These are phyloP conservation scores for Starmerella riodocensis DNA, from an alignment of 805 yeast species.

Conservation along the genomic window DNA sequence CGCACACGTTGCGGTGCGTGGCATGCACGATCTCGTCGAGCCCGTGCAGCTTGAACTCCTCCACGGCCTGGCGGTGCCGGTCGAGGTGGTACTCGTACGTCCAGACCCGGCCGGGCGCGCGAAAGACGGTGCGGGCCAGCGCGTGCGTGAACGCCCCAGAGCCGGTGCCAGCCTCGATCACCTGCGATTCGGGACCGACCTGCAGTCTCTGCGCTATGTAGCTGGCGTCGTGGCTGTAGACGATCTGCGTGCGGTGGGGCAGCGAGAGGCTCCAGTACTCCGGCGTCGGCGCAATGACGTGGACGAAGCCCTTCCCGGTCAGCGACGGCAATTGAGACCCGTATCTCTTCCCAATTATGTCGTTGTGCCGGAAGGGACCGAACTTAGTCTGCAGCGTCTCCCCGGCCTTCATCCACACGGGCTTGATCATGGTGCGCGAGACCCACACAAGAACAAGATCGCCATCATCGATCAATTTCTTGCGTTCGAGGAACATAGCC, in stretches of 20 bases:
- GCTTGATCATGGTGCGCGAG: slow-evolving; percentile 66
- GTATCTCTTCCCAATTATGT: slow-evolving; percentile 66
- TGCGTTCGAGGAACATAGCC: slow-evolving; percentile 25
- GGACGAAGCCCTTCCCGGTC: slow-evolving; percentile 65
- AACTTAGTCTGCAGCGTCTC: slow-evolving; percentile 67
- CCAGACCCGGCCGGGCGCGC: slow-evolving; percentile 44
- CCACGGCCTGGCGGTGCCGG: slow-evolving; percentile 62
- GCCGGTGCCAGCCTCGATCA: slow-evolving; percentile 97
- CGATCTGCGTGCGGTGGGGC: slow-evolving; percentile 96
- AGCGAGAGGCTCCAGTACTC: slow-evolving; percentile 93
- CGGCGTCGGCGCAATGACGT: slow-evolving; percentile 80
- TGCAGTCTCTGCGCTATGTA: slow-evolving; percentile 74
- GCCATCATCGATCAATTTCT: slow-evolving; percentile 63
- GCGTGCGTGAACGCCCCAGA: slow-evolving; percentile 93
- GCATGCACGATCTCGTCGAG: slow-evolving; percentile 44
- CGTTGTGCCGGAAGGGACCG: slow-evolving; percentile 75
- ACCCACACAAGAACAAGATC: slow-evolving; percentile 80
- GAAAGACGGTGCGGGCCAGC: slow-evolving; percentile 62
- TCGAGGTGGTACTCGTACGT: slow-evolving; percentile 87
- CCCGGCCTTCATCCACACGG: slow-evolving; percentile 48
- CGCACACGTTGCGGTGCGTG: slow-evolving; percentile 88
- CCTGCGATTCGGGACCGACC: slow-evolving; percentile 59
- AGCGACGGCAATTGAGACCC: slow-evolving; percentile 71
- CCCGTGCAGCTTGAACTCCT: slow-evolving; percentile 65
- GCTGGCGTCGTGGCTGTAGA: slow-evolving; percentile 88